Conservation (phyloP, 306 rosid species). For the Delonix regia region DNA sequence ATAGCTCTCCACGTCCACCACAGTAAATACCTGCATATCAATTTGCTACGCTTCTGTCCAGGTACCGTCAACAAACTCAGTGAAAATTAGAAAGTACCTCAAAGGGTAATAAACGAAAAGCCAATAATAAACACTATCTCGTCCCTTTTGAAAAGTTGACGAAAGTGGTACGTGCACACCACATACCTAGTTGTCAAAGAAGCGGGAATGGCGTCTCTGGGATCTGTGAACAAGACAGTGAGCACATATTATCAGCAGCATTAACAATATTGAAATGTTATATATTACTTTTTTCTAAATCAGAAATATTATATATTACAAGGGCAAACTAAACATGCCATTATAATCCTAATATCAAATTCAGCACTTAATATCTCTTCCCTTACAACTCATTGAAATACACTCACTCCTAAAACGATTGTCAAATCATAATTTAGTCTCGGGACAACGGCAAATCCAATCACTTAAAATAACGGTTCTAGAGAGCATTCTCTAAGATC, state of each 20-base stretch:
- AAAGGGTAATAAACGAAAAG: not conserved
- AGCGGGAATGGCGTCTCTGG: conserved; percentile 73
- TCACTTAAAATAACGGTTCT: not conserved
- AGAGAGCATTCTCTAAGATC: not conserved
- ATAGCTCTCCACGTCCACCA: conserved; percentile 33
- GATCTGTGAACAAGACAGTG: conserved; percentile 60
- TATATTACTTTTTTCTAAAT: too few species aligned
- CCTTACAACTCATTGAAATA: not conserved
- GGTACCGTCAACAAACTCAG: conserved; percentile 24
- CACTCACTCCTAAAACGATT: not conserved
- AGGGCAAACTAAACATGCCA: conserved; percentile 17
- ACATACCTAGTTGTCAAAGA: conserved; percentile 80
- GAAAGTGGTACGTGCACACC: not conserved
- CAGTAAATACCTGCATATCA: conserved; percentile 27
- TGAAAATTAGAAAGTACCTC: conserved; percentile 9
- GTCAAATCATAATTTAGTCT: not conserved
- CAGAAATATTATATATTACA: too few species aligned
- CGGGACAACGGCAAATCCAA: not conserved
- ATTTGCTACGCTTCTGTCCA: conserved; percentile 23
- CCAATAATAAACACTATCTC: not conserved
- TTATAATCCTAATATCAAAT: not conserved
- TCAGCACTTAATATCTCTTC: not conserved
- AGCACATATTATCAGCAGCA: conserved; percentile 10
- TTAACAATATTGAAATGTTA: conserved; percentile 17
- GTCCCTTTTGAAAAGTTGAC: not conserved